A percentile compares a stretch with the other conserved stretches of the same genome.
These are phyloP conservation scores for Delonix regia DNA, from an alignment of 306 rosid genomes.

Conservation along the genomic window DNA sequence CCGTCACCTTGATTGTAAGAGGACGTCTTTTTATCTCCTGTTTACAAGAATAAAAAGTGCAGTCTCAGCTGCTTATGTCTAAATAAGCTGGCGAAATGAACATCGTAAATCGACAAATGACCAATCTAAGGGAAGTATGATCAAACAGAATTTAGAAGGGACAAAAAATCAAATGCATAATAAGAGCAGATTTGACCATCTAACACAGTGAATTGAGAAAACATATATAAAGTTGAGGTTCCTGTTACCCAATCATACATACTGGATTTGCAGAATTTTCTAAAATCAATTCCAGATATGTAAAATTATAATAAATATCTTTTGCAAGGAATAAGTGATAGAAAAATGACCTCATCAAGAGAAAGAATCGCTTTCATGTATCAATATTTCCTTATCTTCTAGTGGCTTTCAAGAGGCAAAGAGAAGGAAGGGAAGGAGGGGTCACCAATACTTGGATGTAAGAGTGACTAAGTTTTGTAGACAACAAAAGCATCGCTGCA, in stretches of 20 bases:
- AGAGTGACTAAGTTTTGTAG: background rate
- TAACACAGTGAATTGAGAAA: background rate
- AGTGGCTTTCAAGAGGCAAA: background rate
- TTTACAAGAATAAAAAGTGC: constrained; percentile 30
- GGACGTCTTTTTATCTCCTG: constrained; percentile 92
- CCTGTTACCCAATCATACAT: background rate
- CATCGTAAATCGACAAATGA: background rate
- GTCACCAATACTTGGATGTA: background rate
- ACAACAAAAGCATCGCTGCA: constrained; percentile 14
- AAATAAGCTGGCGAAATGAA: constrained; percentile 17
- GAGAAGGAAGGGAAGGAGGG: background rate
- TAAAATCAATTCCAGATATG: background rate
- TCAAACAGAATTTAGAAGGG: constrained; percentile 27
- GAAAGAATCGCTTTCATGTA: background rate
- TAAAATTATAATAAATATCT: background rate
- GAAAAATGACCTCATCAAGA: background rate
- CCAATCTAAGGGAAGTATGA: background rate
- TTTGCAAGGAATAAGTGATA: background rate
- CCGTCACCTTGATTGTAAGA: constrained; percentile 62
- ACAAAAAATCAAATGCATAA: background rate
- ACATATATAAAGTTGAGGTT: background rate
- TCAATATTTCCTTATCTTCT: background rate
- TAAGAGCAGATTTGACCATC: constrained; percentile 17
- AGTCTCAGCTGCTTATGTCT: constrained; percentile 22
- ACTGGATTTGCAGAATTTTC: background rate